phyloP scores from a whole-genome alignment of 2,329 filamentous ascomycete species.

The Aspergillus pseudoterreus region DNA sequence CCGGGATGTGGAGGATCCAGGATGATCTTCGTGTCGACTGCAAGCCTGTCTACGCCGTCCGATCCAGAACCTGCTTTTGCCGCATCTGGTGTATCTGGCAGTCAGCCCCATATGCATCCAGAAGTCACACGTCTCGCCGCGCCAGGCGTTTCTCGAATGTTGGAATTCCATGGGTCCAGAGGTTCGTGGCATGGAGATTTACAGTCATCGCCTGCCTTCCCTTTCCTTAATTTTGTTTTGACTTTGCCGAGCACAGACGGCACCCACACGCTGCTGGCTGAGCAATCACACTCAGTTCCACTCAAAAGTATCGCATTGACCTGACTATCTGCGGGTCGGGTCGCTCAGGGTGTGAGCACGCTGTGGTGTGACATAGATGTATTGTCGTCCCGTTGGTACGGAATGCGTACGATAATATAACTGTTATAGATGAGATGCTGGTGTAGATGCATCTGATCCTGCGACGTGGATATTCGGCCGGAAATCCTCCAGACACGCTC shows the following conservation, averaged over 20 bases:
- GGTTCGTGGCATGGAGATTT: neutral
- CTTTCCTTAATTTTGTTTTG: neutral
- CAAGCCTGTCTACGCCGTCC: neutral
- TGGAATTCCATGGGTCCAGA: neutral
- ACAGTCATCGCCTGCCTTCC: neutral
- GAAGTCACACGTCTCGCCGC: conserved; percentile 3
- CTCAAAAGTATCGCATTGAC: conserved; percentile 3
- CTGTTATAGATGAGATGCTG: neutral
- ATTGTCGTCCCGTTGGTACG: neutral
- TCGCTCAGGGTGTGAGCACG: neutral
- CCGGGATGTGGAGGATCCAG: neutral
- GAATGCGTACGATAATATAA: neutral
- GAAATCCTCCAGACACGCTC: neutral
- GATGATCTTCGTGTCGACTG: conserved; percentile 7
- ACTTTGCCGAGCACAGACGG: conserved; percentile 1
- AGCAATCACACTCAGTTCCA: neutral
- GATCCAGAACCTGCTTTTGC: neutral
- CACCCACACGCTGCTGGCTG: neutral
- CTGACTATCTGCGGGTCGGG: conserved; percentile 2
- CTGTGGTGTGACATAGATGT: neutral
- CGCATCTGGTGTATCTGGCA: neutral
- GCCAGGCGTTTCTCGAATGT: neutral
- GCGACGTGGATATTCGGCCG: neutral
- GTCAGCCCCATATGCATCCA: conserved; percentile 7
- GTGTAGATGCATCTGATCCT: neutral